phyloP scores from a whole-genome alignment of 441 rosid genomes.

The Manihot esculenta region DNA sequence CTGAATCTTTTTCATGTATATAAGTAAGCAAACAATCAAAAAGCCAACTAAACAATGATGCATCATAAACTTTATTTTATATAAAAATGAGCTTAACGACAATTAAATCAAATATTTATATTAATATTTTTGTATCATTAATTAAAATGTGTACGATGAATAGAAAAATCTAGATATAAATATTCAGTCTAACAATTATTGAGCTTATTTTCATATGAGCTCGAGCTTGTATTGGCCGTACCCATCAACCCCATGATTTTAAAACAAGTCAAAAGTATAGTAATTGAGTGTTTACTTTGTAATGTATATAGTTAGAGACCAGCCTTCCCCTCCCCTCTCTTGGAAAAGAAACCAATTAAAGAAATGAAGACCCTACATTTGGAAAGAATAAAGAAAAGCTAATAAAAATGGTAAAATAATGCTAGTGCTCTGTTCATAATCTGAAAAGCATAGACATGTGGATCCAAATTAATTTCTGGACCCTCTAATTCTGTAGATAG shows the following conservation, averaged over 20 bases:
- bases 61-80: too few species aligned
- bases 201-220: too few species aligned
- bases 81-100: too few species aligned
- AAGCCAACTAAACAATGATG: too few species aligned
- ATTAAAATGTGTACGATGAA: too few species aligned
- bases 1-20: slow-evolving; percentile 40
- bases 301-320: neutral
- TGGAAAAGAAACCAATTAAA: neutral
- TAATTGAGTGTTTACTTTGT: too few species aligned
- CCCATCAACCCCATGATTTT: neutral
- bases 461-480: slow-evolving; percentile 7
- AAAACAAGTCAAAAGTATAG: neutral
- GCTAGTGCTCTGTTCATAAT: neutral
- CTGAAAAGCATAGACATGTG: neutral
- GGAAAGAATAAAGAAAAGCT: slow-evolving; percentile 5
- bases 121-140: too few species aligned
- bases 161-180: too few species aligned
- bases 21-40: neutral
- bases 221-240: too few species aligned
- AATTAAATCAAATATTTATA: too few species aligned
- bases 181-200: too few species aligned
- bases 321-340: too few species aligned
- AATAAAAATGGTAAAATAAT: neutral
- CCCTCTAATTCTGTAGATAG: neutral
- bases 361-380: neutral